Evolutionary conservation across 108 stramenopile genomes (phyloP).

Genomic region (Stephanodiscus minutulus): DNA sequence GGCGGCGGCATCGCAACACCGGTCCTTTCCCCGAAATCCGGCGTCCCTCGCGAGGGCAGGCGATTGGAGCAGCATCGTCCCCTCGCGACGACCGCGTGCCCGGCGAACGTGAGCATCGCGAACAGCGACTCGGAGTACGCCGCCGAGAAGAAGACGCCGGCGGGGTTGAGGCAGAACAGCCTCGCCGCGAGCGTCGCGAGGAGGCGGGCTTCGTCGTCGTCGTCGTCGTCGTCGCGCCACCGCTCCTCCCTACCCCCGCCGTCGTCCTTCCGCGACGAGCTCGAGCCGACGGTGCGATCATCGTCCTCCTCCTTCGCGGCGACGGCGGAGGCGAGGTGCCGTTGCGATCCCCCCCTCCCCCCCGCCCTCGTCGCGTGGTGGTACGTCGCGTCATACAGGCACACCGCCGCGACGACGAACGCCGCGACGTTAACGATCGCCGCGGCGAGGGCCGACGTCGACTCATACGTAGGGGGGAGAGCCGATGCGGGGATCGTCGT

Average conservation of each 20-base stretch:
- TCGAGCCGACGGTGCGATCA: no score
- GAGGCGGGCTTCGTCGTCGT: slow-evolving; percentile 8
- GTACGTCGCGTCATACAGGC: slow-evolving; percentile 62
- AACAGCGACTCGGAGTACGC: slow-evolving; percentile 86
- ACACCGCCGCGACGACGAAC: slow-evolving; percentile 59
- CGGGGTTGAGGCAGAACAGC: slow-evolving; percentile 76
- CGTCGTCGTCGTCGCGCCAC: slow-evolving; percentile 1
- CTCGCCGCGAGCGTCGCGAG: slow-evolving; percentile 39
- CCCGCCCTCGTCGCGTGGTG: slow-evolving; percentile 17
- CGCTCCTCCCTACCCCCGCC: no score
- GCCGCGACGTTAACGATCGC: slow-evolving; percentile 59
- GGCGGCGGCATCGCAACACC: not conserved
- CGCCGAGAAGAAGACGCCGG: slow-evolving; percentile 79
- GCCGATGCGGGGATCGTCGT: slow-evolving; percentile 35
- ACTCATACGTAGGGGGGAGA: slow-evolving; percentile 75
- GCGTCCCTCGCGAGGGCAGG: not conserved
- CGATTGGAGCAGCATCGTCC: slow-evolving; percentile 26
- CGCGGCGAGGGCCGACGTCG: slow-evolving; percentile 52
- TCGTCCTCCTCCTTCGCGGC: no score
- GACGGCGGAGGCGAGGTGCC: no score
- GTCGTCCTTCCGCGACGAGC: no score
- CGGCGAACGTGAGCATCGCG: slow-evolving; percentile 63
- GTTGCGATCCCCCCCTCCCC: not conserved
- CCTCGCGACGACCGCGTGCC: slow-evolving; percentile 46
- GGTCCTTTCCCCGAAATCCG: not conserved